A percentile compares a stretch with the other conserved stretches of the same genome.
These are phyloP conservation scores for Aspergillus homomorphus DNA, from an alignment of 495 filamentous ascomycete genomes.

Conservation along the genomic window DNA sequence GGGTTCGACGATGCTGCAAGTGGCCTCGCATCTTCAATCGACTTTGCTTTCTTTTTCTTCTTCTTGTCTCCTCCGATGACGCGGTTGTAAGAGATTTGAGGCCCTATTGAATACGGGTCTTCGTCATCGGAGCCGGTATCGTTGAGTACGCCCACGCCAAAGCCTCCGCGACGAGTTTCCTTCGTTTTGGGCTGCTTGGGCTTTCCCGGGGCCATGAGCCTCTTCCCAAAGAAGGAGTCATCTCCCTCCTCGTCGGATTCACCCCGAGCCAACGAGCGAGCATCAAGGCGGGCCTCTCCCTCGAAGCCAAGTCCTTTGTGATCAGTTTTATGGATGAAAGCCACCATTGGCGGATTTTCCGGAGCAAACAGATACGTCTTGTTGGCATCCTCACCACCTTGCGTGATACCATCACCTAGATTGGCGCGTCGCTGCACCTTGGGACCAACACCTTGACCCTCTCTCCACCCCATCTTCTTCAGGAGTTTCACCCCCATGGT, in stretches of 20 bases:
- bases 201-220: constrained; percentile 30
- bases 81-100: constrained; percentile 84
- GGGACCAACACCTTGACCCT: constrained; percentile 88
- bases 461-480: constrained; percentile 94
- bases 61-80: constrained; percentile 83
- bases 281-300: constrained; percentile 57
- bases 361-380: constrained; percentile 83
- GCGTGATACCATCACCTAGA: constrained; percentile 52
- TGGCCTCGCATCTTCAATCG: constrained; percentile 36
- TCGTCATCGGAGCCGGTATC: constrained; percentile 98
- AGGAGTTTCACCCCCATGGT: constrained; percentile 87
- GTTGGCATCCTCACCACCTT: constrained; percentile 33
- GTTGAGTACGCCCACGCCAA: constrained; percentile 88
- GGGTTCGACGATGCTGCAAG: constrained; percentile 54
- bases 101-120: constrained; percentile 89
- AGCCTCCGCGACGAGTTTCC: constrained; percentile 57
- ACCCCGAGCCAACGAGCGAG: constrained; percentile 32
- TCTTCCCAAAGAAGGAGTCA: constrained; percentile 42
- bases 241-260: constrained; percentile 49
- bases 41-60: constrained; percentile 61
- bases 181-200: constrained; percentile 43
- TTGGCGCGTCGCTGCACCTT: constrained; percentile 76
- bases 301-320: constrained; percentile 79
- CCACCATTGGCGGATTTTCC: constrained; percentile 72
- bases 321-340: constrained; percentile 72